Evolutionary conservation across 805 yeast species (phyloP), one percentile per base, ranked within the genome.

Genomic region (Komagataella mondaviorum): DNA sequence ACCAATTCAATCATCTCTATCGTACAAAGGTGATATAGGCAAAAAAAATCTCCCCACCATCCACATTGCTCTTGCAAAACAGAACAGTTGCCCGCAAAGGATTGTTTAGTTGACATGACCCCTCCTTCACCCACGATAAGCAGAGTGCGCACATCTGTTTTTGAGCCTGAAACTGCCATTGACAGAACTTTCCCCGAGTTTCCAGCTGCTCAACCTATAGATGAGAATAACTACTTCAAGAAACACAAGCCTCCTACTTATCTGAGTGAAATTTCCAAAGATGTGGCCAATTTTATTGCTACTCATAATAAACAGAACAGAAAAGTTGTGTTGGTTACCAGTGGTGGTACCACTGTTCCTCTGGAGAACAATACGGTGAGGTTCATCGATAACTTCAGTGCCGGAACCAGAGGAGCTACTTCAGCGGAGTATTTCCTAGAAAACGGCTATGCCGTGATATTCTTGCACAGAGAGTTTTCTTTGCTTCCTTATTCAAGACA

Each of bases 281-380:
- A 81, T 54, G 80, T 86, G 6, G 63, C 68, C 7, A 74, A 73
- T 1, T 91, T 91, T 63, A 75, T 90, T 47, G 64, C 73, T 20
- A 67, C 59, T 53, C 95, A 88, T 60, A 61, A 66, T 49, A 56
- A 63, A 12, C 52, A 57, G 2, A 67, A 70, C 3, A 71, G 73
- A 51, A 78, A 74, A 48, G 77, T 91, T 12, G 98, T 81, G 0
- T 69, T 91, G 47, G 95, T 91, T 3, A 93, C 99, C 0, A 81
- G 91, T 6, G 99, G 99, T 22, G 99, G 99, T 20, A 93, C 99
- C 0, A 91, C 97, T 0, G 99, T 93, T 0, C 99, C 99, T 0
- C 71, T 93, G 56, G 99, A 93, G 61, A 90, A 89, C 66, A 93
- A 93, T 62, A 93, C 99, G 0, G 99, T 93, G 6, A 70, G 99